phyloP scores from a whole-genome alignment of 2,329 filamentous ascomycete genomes.

The Colletotrichum coccodes region DNA sequence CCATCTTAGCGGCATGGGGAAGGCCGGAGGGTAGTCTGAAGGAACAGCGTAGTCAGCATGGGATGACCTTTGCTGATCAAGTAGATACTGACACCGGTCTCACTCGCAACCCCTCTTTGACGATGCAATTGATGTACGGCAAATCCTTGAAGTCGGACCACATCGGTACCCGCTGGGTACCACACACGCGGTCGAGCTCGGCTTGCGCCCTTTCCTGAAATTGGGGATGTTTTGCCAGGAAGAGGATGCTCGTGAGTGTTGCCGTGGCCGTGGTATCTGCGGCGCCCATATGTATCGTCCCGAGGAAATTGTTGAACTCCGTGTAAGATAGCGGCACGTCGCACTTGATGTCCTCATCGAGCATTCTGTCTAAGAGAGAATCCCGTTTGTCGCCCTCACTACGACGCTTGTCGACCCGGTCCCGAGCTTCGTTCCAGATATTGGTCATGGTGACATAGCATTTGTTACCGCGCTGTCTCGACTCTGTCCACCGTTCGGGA shows the following conservation, averaged over 20 bases:
- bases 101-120: slow-evolving; percentile 56
- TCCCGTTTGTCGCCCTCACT: slow-evolving; percentile 36
- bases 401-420: slow-evolving; percentile 45
- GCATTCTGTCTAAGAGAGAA: slow-evolving; percentile 51
- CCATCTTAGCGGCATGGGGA: slow-evolving; percentile 34
- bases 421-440: slow-evolving; percentile 49
- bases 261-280: slow-evolving; percentile 47
- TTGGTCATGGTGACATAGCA: slow-evolving; percentile 52
- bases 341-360: slow-evolving; percentile 48
- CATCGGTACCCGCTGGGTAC: slow-evolving; percentile 45
- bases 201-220: slow-evolving; percentile 50
- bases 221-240: slow-evolving; percentile 52
- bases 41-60: neutral
- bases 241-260: slow-evolving; percentile 49
- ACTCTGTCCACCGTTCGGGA: slow-evolving; percentile 54
- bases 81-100: slow-evolving; percentile 41
- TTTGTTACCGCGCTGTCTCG: slow-evolving; percentile 45
- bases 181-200: slow-evolving; percentile 51
- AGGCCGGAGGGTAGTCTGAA: neutral
- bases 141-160: slow-evolving; percentile 49
- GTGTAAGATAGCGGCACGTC: slow-evolving; percentile 35
- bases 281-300: slow-evolving; percentile 46
- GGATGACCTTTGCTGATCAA: neutral
- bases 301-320: slow-evolving; percentile 49
- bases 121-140: slow-evolving; percentile 51